A percentile compares a stretch with the other conserved stretches of the same genome.
Evolutionary conservation across 768 basidiomycete genomes (phyloP).

Genomic region (Boletus rubescentipes): DNA sequence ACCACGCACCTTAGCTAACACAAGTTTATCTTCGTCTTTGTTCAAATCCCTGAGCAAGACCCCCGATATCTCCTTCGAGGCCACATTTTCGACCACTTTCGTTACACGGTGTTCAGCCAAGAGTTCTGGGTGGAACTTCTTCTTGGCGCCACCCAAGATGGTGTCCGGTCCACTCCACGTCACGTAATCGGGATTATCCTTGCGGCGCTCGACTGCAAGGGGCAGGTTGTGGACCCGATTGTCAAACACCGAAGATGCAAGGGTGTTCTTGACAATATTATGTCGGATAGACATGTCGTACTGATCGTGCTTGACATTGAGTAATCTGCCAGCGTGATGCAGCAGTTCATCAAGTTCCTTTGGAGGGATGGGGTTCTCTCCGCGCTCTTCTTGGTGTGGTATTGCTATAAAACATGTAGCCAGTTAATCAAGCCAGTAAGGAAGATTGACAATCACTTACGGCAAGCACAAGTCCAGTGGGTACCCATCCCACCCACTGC

Average conservation of each 20-base stretch:
- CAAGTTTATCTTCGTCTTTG: not conserved
- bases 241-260: no score
- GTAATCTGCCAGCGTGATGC: not conserved
- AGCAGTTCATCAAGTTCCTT: not conserved
- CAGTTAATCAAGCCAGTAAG: not conserved
- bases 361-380: not conserved
- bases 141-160: not conserved
- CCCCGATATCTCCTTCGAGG: not conserved
- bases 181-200: not conserved
- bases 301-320: not conserved
- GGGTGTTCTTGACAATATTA: not conserved
- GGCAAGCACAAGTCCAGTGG: not conserved
- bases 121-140: not conserved
- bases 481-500: not conserved
- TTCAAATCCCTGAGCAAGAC: not conserved
- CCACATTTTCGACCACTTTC: not conserved
- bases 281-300: not conserved
- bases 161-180: not conserved
- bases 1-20: not conserved
- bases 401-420: not conserved
- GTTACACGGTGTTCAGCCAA: not conserved
- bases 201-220: not conserved
- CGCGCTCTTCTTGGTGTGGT: not conserved
- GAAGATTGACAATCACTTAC: not conserved
- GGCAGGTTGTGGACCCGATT: not conserved